Conservation (phyloP, 192 early-diverging fungal species). For the Chytriomyces confervae region DNA sequence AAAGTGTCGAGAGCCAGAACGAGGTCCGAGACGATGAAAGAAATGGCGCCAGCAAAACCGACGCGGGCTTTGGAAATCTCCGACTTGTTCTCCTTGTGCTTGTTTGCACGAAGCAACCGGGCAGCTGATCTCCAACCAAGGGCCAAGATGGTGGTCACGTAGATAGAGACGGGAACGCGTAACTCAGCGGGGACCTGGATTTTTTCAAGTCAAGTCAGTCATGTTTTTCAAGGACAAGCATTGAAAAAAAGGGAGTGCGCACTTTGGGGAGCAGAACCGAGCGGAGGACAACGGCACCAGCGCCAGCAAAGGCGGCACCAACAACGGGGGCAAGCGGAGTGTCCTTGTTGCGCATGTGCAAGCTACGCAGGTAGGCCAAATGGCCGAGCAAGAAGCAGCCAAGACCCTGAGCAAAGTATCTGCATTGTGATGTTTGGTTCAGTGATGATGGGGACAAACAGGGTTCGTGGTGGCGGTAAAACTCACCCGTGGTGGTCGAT, state of each 20-base stretch:
- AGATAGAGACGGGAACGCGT: conserved; percentile 3
- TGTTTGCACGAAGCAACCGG: neutral
- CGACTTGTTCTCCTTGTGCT: neutral
- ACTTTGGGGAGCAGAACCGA: neutral
- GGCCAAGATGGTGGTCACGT: neutral
- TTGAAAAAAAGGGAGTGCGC: neutral
- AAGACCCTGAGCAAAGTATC: conserved; percentile 19
- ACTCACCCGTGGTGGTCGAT: conserved; percentile 8
- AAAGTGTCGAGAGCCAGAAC: conserved; percentile 10
- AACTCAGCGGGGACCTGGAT: neutral
- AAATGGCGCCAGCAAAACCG: conserved; percentile 1
- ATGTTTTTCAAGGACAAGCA: neutral
- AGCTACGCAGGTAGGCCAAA: conserved; percentile 1
- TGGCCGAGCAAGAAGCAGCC: conserved; percentile 5
- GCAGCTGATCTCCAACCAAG: conserved; percentile 10
- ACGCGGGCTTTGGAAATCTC: neutral
- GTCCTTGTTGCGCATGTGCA: conserved; percentile 1
- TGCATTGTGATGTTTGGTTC: neutral
- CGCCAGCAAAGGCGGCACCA: neutral
- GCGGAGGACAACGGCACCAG: neutral
- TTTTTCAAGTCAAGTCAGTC: neutral
- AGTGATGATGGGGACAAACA: neutral
- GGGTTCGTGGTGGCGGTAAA: neutral
- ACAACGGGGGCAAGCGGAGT: neutral
- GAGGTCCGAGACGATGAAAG: neutral